Conservation (phyloP, 495 filamentous ascomycete species). For the Neurospora sp. region DNA sequence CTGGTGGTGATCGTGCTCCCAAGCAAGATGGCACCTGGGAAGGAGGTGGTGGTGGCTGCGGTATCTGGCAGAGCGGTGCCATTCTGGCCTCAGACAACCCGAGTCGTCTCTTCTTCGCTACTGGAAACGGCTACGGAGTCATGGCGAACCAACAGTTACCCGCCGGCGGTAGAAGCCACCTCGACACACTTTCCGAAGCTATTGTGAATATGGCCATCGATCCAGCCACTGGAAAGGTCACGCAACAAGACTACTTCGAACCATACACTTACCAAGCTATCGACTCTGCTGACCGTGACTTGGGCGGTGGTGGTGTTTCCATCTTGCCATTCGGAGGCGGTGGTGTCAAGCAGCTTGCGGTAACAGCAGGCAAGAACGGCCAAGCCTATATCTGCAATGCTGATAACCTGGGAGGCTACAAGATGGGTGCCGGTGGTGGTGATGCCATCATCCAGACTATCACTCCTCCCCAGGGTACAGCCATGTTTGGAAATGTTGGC, state of each 20-base stretch:
- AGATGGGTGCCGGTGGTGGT: slow-evolving; percentile 7
- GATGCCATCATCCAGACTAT: slow-evolving; percentile 29
- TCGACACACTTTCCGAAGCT: slow-evolving; percentile 13
- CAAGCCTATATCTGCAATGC: slow-evolving; percentile 28
- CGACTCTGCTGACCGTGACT: slow-evolving; percentile 5
- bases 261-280: slow-evolving; percentile 9
- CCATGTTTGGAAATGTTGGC: slow-evolving; percentile 12
- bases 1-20: slow-evolving; percentile 5
- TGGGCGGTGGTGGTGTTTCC: slow-evolving; percentile 14
- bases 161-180: slow-evolving; percentile 5
- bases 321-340: slow-evolving; percentile 25
- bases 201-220: slow-evolving; percentile 23
- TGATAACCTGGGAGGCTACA: slow-evolving; percentile 30
- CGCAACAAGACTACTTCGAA: slow-evolving; percentile 25
- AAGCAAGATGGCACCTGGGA: slow-evolving; percentile 14
- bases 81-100: slow-evolving; percentile 13
- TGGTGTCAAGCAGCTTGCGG: slow-evolving; percentile 19
- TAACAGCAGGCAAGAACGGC: slow-evolving; percentile 27
- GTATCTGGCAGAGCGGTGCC: slow-evolving; percentile 11
- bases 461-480: slow-evolving; percentile 13
- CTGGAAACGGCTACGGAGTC: slow-evolving; percentile 5
- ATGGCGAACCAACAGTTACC: slow-evolving; percentile 6
- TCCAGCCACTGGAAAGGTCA: slow-evolving; percentile 15
- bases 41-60: slow-evolving; percentile 14
- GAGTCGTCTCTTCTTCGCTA: slow-evolving; percentile 10